Evolutionary conservation across 2,329 filamentous ascomycete genomes (phyloP), one percentile per base, ranked within the genome.

Genomic region (Trichoderma sp.): DNA sequence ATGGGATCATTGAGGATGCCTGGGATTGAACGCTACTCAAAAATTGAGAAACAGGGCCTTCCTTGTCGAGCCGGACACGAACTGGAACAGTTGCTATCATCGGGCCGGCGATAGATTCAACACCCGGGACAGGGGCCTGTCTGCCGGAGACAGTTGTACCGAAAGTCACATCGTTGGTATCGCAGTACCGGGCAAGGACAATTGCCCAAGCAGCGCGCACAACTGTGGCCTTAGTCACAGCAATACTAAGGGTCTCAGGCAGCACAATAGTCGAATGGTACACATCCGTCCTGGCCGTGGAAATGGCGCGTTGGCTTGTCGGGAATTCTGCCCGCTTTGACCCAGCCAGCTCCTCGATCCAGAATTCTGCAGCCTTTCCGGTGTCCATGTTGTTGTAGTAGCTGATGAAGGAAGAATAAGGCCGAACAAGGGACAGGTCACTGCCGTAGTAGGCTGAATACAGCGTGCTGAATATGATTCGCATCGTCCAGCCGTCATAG

Each of bases 181-280:
- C 73, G 67, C 78, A 73, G 55, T 80, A 78, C 3, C 76, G 68
- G 0, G 74, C 74, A 2, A 78, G 72, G 4, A 80, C 71, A 9
- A 82, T 50, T 6, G 71, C 63, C 69, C 71, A 72, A 3, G 74
- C 71, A 1, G 72, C 71, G 0, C 73, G 68, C 6, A 73, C 56
- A 2, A 73, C 54, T 1, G 68, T 71, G 0, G 73, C 67, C 5
- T 68, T 28, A 0, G 70, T 72, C 24, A 70, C 61, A 28, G 44
- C 64, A 43, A 67, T 64, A 63, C 21, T 43, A 14, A 17, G 9
- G 6, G 2, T 69, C 30, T n/a, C 41, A 14, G 48, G 56, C 9
- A 57, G 44, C 2, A n/a, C 12, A 19, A 62, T 60, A 43, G 7
- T 48, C 19, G 41, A 41, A 12, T 28, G 28, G n/a, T 65, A 21